Evolutionary conservation across 768 basidiomycete species (phyloP), one percentile per base, ranked within the genome.

Genomic region (Lactarius hatsudake): DNA sequence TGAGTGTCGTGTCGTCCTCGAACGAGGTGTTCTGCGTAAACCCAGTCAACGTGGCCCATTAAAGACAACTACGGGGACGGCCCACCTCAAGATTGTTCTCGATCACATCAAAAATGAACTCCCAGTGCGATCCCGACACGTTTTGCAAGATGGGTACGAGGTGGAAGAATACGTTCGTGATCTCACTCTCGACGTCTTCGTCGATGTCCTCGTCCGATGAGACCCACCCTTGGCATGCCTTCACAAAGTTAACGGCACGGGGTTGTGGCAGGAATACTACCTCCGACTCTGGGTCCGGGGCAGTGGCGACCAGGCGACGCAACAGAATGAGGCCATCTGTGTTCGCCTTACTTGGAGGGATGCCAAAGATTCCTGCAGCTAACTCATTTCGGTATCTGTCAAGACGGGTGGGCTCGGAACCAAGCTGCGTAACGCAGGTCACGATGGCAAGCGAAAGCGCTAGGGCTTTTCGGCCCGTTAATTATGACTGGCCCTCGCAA

Each of bases 71-170:
- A 12, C 7, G 4, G 13, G 45, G 6, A 28, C 56, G n/a, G 72
- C 83, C 54, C 64, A 94, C 94, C 84, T 98, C 96, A 3, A 98
- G 80, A 72, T 91, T 93, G 66, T 82, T 90, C 76, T 96, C 95
- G 15, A 96, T 74, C 18, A 98, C 76, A 74, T 98, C 95, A 75
- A 93, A 96, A 5, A 95, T 86, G 40, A 95, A 84, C 59, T 93
- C 91, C 97, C 97, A 99, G 76, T 98, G 97, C 0, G 83, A 79
- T 0, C 96, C 97, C 17, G 86, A 80, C 2, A 96, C 82, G 73
- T 87, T 91, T 76, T 98, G 94, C 66, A 98, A 77, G 62, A 98
- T 89, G 2, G 96, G 95, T 1, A 87, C 92, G 2, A 98, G 80
- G 64, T 89, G 82, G 54, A 82, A 77, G 74, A 93, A 92, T 3